phyloP scores from a whole-genome alignment of 2,329 filamentous ascomycete species.

The Achaetomium macrosporum region DNA sequence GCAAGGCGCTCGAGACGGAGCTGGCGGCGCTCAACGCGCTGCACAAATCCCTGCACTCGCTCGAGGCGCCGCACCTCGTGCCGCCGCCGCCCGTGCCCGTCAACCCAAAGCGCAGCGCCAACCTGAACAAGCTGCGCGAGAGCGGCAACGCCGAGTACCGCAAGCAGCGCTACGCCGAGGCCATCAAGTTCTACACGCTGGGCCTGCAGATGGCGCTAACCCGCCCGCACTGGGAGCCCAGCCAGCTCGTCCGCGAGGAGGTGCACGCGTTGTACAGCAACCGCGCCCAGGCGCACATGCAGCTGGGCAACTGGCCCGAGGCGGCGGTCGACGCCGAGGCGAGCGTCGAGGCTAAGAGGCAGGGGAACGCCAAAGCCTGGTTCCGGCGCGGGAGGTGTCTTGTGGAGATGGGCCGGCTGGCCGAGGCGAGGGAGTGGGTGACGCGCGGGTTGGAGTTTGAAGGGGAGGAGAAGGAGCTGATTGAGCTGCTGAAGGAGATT shows the following conservation, averaged over 20 bases:
- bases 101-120: constrained; percentile 83
- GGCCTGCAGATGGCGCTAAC: constrained; percentile 83
- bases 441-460: constrained; percentile 75
- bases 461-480: constrained; percentile 60
- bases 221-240: constrained; percentile 83
- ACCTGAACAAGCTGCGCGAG: constrained; percentile 88
- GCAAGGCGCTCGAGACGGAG: constrained; percentile 53
- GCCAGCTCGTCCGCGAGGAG: constrained; percentile 78
- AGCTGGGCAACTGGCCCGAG: constrained; percentile 73
- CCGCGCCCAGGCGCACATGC: constrained; percentile 86
- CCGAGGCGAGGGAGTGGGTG: constrained; percentile 78
- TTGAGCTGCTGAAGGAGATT: constrained; percentile 58
- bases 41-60: constrained; percentile 65
- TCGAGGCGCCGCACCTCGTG: constrained; percentile 56
- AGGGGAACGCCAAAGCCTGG: constrained; percentile 91
- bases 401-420: constrained; percentile 80
- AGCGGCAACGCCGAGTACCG: constrained; percentile 77
- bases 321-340: constrained; percentile 81
- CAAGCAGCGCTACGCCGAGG: constrained; percentile 68
- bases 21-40: constrained; percentile 71
- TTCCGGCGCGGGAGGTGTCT: constrained; percentile 82
- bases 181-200: constrained; percentile 74
- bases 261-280: constrained; percentile 74
- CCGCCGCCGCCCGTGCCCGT: constrained; percentile 86
- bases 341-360: constrained; percentile 79